A percentile compares a stretch with the other conserved stretches of the same genome.
These are phyloP conservation scores for Hagleromyces aurorensis DNA, from an alignment of 805 yeast genomes.

Conservation along the genomic window DNA sequence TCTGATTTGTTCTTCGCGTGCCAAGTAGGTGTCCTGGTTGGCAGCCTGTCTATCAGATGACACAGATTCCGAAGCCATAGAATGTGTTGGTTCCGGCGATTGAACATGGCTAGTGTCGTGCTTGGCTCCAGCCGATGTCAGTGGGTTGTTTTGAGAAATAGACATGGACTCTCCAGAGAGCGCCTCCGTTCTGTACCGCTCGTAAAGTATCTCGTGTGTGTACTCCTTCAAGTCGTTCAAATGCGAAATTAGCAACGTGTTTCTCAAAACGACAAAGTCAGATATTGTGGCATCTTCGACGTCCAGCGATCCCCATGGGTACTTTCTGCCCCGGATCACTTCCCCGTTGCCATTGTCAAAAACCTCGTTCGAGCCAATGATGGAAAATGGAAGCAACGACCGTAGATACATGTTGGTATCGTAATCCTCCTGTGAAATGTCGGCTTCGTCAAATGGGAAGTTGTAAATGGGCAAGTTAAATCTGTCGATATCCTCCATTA, in stretches of 20 bases:
- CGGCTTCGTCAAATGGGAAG: slow-evolving; percentile 54
- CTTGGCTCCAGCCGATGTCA: slow-evolving; percentile 4
- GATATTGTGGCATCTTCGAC: slow-evolving; percentile 66
- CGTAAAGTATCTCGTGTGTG: slow-evolving; percentile 82
- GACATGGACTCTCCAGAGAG: slow-evolving; percentile 46
- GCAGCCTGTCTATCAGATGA: slow-evolving; percentile 12
- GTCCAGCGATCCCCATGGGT: slow-evolving; percentile 54
- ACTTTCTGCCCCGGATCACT: slow-evolving; percentile 41
- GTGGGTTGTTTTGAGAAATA: slow-evolving; percentile 24
- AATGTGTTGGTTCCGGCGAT: slow-evolving; percentile 10
- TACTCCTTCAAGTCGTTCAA: slow-evolving; percentile 81
- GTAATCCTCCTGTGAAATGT: slow-evolving; percentile 52
- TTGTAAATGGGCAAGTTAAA: slow-evolving; percentile 65
- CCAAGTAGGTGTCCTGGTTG: slow-evolving; percentile 38
- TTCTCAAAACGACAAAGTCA: slow-evolving; percentile 74
- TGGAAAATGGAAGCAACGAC: slow-evolving; percentile 56
- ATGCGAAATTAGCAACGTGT: slow-evolving; percentile 73
- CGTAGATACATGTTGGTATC: slow-evolving; percentile 60
- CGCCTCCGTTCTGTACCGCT: slow-evolving; percentile 83
- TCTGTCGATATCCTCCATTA: slow-evolving; percentile 66
- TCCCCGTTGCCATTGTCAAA: slow-evolving; percentile 39
- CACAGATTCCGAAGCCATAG: slow-evolving; percentile 3
- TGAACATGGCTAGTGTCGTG: slow-evolving; percentile 26
- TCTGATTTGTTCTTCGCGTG: slow-evolving; percentile 84
- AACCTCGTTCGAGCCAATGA: slow-evolving; percentile 61